Evolutionary conservation across 2,329 filamentous ascomycete genomes (phyloP), one percentile per base, ranked within the genome.

Genomic region (Aaosphaeria arxii): DNA sequence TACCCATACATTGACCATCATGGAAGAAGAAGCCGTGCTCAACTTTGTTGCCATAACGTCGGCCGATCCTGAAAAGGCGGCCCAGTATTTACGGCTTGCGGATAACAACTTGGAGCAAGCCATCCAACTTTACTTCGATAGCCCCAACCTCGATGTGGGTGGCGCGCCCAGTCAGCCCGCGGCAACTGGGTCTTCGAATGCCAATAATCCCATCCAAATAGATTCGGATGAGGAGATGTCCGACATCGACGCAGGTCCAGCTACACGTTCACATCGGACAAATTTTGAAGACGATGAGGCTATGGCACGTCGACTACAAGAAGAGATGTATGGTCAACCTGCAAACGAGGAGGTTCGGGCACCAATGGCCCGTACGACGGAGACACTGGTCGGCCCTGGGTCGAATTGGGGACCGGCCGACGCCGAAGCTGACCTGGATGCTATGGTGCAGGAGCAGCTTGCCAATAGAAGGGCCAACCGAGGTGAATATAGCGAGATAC

Each of bases 101-200:
- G 87, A 89, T 58, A 85, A 85, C 62, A 87, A 96, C 66, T 77
- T 92, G 44, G 85, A 90, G 70, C 87, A 92, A 63, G 94, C 94
- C 29, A 86, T 96, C 60, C 84, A 89, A 63, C 84, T 97, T 9
- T 99, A 85, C 74, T 97, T 90, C 70, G 90, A 95, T 64, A 94
- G 88, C 66, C 89, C 88, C 40, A 91, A 92, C 42, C 82, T 86
- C 52, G 83, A 79, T 62, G 72, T 77, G 49, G 71, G 71, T 28
- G 67, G 61, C 36, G 54, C 69, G 17, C 50, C 71, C 35, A 63
- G 69, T 30, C 64, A 73, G 9, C 56, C 71, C 38, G 53, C 71
- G 7, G 43, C 60, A 38, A 54, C 52, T 62, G 44, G 54, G 7
- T 9, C 58, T 44, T 53, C 60, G 4, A 77, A 78, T 36, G 56